Conservation (phyloP, 2,329 filamentous ascomycete species). For the Elsinoe ampelina region DNA sequence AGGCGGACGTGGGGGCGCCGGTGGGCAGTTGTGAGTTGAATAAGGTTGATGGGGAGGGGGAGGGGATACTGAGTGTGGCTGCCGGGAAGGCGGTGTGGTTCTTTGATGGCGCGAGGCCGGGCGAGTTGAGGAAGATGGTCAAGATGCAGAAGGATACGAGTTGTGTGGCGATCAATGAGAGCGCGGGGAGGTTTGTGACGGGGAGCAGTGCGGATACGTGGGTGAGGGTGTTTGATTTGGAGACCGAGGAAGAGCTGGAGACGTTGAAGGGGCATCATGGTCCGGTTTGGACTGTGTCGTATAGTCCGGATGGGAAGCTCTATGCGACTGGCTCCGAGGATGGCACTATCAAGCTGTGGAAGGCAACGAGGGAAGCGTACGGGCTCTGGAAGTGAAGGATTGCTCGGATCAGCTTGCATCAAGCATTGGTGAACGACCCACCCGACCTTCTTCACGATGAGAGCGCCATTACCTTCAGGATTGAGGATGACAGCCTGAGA, state of each 20-base stretch:
- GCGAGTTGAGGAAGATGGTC: conserved; percentile 64
- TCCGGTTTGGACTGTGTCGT: conserved; percentile 91
- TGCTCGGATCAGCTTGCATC: background rate
- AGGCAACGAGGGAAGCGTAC: conserved; percentile 55
- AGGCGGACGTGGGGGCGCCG: conserved; percentile 69
- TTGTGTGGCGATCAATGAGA: conserved; percentile 78
- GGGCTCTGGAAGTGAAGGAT: conserved; percentile 51
- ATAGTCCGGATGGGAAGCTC: conserved; percentile 88
- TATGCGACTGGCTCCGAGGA: conserved; percentile 97
- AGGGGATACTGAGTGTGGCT: conserved; percentile 71
- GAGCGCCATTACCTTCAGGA: no score
- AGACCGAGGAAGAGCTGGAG: conserved; percentile 74
- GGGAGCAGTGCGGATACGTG: conserved; percentile 89
- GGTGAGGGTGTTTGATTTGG: conserved; percentile 90
- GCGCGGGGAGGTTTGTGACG: conserved; percentile 73
- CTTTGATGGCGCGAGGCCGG: conserved; percentile 68
- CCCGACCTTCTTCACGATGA: no score
- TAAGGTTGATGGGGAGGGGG: conserved; percentile 6
- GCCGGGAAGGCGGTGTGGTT: conserved; percentile 94
- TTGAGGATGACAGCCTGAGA: no score
- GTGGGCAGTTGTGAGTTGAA: conserved; percentile 92
- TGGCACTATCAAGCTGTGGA: conserved; percentile 90
- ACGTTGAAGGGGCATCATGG: conserved; percentile 95
- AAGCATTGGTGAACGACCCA: background rate
- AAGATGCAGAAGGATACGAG: conserved; percentile 77